phyloP scores from a whole-genome alignment of 805 yeast species.

The Cyberlindnera mycetangii region DNA sequence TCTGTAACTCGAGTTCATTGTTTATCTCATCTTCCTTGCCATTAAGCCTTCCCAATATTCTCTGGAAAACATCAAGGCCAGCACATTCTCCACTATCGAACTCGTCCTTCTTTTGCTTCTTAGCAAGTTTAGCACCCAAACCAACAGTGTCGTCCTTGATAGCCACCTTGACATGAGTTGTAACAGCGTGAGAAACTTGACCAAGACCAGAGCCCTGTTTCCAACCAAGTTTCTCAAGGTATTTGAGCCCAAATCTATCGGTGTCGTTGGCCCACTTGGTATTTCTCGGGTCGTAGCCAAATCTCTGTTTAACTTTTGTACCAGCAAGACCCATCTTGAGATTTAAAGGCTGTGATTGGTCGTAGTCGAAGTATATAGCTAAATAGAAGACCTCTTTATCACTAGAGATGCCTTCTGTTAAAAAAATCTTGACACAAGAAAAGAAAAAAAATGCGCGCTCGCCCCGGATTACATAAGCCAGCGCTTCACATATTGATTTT shows the following conservation, averaged over 20 bases:
- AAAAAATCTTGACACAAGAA: constrained; percentile 3
- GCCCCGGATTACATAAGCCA: neutral
- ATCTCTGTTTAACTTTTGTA: constrained; percentile 71
- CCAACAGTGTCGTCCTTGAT: constrained; percentile 84
- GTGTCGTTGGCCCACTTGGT: constrained; percentile 92
- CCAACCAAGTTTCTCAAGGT: constrained; percentile 86
- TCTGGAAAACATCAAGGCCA: constrained; percentile 90
- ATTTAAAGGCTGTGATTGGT: neutral
- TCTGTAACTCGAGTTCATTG: constrained; percentile 64
- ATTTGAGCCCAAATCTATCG: constrained; percentile 82
- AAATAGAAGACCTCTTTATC: neutral
- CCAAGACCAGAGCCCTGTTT: constrained; percentile 90
- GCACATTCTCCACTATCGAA: constrained; percentile 81
- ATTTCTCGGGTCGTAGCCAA: constrained; percentile 91
- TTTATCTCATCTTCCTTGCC: constrained; percentile 73
- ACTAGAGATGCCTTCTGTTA: neutral
- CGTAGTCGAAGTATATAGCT: neutral
- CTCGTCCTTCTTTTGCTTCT: constrained; percentile 57
- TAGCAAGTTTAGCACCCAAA: constrained; percentile 77
- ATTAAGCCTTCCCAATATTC: constrained; percentile 82
- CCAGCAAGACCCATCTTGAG: constrained; percentile 81
- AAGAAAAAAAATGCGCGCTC: neutral
- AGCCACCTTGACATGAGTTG: constrained; percentile 78
- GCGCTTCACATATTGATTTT: neutral
- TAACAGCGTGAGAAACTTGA: constrained; percentile 57